Evolutionary conservation across 2,329 filamentous ascomycete genomes (phyloP).

Genomic region (Lachnellula cervina): DNA sequence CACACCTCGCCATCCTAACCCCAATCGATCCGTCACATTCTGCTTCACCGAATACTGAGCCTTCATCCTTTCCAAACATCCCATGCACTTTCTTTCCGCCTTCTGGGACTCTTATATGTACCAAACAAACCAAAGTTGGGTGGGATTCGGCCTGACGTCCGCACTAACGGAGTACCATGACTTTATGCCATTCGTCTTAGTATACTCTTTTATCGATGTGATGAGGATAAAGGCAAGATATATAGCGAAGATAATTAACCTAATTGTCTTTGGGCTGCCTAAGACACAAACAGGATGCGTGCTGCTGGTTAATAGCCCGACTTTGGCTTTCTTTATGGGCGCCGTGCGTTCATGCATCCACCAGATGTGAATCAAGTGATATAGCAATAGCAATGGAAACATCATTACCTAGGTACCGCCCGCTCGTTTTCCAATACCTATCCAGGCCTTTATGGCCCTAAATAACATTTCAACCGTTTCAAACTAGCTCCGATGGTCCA

Average conservation of each 20-base stretch:
- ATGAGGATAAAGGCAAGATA: background rate
- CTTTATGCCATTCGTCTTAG: conserved; percentile 10
- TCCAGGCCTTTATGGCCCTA: no score
- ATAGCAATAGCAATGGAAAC: no score
- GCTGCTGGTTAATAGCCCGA: conserved; percentile 13
- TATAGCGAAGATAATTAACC: conserved; percentile 6
- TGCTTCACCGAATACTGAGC: conserved; percentile 12
- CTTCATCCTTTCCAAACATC: conserved; percentile 9
- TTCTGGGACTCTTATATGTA: conserved; percentile 14
- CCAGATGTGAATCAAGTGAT: background rate
- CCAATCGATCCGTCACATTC: conserved; percentile 12
- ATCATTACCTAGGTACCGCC: no score
- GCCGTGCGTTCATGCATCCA: conserved; percentile 6
- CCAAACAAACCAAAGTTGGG: conserved; percentile 4
- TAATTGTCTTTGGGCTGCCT: conserved; percentile 7
- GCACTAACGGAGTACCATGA: conserved; percentile 5
- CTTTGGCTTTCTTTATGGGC: conserved; percentile 14
- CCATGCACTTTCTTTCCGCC: conserved; percentile 4
- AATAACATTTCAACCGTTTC: no score
- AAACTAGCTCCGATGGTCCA: no score
- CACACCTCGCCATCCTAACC: conserved; percentile 1
- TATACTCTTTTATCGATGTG: background rate
- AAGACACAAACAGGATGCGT: conserved; percentile 10
- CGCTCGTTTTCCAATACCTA: no score
- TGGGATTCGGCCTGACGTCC: conserved; percentile 8